phyloP scores from a whole-genome alignment of 2,329 filamentous ascomycete species.

The Fusarium anthophilum region DNA sequence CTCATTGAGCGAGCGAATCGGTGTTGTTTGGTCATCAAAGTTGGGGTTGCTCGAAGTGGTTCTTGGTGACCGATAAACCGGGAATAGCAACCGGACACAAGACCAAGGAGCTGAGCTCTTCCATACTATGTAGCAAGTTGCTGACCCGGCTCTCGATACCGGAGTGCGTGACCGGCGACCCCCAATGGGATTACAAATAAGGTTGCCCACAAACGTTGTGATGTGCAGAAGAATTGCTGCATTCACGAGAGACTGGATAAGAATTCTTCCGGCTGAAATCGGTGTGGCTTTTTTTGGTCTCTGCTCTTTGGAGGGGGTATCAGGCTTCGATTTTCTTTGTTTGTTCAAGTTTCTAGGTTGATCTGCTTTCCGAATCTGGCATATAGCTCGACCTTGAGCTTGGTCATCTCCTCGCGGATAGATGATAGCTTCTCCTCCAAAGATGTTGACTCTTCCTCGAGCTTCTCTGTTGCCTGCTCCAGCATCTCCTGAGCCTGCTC shows the following conservation, averaged over 20 bases:
- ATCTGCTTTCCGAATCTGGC: slow-evolving; percentile 96
- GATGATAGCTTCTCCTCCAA: slow-evolving; percentile 80
- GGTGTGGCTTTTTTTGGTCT: slow-evolving; percentile 7
- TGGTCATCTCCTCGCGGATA: slow-evolving; percentile 86
- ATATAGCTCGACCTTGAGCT: slow-evolving; percentile 92
- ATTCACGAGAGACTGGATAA: slow-evolving; percentile 26
- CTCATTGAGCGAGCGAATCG: slow-evolving; percentile 23
- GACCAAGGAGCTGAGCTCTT: slow-evolving; percentile 1
- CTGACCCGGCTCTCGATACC: slow-evolving; percentile 23
- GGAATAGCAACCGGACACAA: slow-evolving; percentile 21
- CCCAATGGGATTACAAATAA: slow-evolving; percentile 32
- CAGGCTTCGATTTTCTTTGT: slow-evolving; percentile 28
- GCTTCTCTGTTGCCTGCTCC: slow-evolving; percentile 71
- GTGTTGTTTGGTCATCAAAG: slow-evolving; percentile 14
- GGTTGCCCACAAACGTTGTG: slow-evolving; percentile 6
- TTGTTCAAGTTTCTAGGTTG: slow-evolving; percentile 84
- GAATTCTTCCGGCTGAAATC: slow-evolving; percentile 31
- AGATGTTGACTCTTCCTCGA: slow-evolving; percentile 78
- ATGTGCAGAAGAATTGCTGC: slow-evolving; percentile 23
- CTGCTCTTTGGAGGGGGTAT: slow-evolving; percentile 24
- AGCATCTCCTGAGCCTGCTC: slow-evolving; percentile 89
- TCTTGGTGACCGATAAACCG: slow-evolving; percentile 16
- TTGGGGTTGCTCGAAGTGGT: slow-evolving; percentile 11
- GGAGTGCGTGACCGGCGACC: slow-evolving; percentile 20
- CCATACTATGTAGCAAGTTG: not conserved